Conservation (phyloP, 2,329 filamentous ascomycete genomes). For the Pseudodiploospora longispora region DNA sequence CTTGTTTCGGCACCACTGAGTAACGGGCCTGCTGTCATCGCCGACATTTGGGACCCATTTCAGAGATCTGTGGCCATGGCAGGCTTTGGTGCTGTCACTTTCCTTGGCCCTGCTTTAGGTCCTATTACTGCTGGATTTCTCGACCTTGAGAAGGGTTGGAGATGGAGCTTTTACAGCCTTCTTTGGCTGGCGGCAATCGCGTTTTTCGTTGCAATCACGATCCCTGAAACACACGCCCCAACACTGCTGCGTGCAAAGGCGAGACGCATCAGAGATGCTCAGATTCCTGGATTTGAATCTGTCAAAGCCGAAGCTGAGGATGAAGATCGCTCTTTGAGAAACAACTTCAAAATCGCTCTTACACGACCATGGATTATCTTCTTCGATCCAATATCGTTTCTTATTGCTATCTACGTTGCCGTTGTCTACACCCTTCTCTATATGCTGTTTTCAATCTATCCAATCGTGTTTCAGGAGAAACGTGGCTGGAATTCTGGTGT, state of each 20-base stretch:
- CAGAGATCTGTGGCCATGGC: slow-evolving; percentile 47
- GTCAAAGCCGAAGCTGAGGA: slow-evolving; percentile 42
- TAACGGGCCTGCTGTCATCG: slow-evolving; percentile 43
- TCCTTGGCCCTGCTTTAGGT: slow-evolving; percentile 44
- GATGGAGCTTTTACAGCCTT: slow-evolving; percentile 43
- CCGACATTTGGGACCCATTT: slow-evolving; percentile 44
- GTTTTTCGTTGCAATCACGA: slow-evolving; percentile 41
- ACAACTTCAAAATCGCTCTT: slow-evolving; percentile 43
- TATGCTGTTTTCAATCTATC: slow-evolving; percentile 52
- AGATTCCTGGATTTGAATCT: slow-evolving; percentile 43
- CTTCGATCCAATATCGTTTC: slow-evolving; percentile 44
- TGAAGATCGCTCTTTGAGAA: slow-evolving; percentile 29
- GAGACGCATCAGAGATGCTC: slow-evolving; percentile 36
- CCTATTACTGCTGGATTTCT: slow-evolving; percentile 50
- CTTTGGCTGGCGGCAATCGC: slow-evolving; percentile 34
- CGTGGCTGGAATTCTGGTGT: slow-evolving; percentile 47
- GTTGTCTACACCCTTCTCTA: slow-evolving; percentile 46
- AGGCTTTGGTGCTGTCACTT: slow-evolving; percentile 44
- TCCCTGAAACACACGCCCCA: slow-evolving; percentile 49
- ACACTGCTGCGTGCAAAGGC: slow-evolving; percentile 47
- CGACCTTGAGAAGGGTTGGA: slow-evolving; percentile 45
- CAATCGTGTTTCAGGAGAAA: slow-evolving; percentile 43
- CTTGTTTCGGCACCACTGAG: slow-evolving; percentile 44
- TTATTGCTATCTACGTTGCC: slow-evolving; percentile 43
- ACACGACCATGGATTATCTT: slow-evolving; percentile 47